Base-by-base conservation (phyloP, 2,329 filamentous ascomycete species). In the Sclerotinia sclerotiorum region DNA sequence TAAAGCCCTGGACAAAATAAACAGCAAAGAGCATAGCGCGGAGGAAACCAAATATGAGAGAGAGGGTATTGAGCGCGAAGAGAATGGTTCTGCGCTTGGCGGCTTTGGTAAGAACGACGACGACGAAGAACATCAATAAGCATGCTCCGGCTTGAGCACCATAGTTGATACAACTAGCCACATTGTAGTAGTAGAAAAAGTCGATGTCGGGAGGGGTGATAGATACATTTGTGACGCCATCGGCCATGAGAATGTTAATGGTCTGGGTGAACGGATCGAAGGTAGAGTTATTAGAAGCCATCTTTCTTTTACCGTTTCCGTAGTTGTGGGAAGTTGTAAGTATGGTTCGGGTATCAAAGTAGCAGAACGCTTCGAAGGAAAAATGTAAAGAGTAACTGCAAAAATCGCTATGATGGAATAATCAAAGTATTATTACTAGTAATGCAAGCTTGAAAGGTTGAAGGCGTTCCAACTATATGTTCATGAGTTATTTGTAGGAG, bases 131-230 rank as follows among this genome's bases (percentile, higher is more conserved):
- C 66, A 90, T 81, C 55, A 87, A 76, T 29, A 85, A 68, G 4
- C 84, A 84, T 35, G 87, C 84, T 55, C 89, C 89, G 61, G 89
- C 79, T 75, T 90, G 88, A 44, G 81, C 77, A 46, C 82, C 85
- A 74, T 84, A 88, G 75, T 85, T 85, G 81, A 89, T 85, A 74
- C 79, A 82, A 48, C 83, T 76, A 11, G 79, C 79, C 68, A 82
- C 77, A 69, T 81, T 81, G 75, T 84, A 84, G 69, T 80, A 77
- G 66, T 82, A 77, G 62, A 81, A 82, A 5, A 70, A 66, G 72
- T 87, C 78, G 51, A 89, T 69, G 3, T 78, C 75, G 11, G 71
- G 58, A 69, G 88, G 77, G 55, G 76, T 73, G 51, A 83, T 74
- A 0, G 76, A 72, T 70, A 85, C 76, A 1, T 78, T 72, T 1